A percentile compares a stretch with the other conserved stretches of the same genome.
Conservation (phyloP, 2,329 filamentous ascomycete genomes). For the Venturia carpophila region DNA sequence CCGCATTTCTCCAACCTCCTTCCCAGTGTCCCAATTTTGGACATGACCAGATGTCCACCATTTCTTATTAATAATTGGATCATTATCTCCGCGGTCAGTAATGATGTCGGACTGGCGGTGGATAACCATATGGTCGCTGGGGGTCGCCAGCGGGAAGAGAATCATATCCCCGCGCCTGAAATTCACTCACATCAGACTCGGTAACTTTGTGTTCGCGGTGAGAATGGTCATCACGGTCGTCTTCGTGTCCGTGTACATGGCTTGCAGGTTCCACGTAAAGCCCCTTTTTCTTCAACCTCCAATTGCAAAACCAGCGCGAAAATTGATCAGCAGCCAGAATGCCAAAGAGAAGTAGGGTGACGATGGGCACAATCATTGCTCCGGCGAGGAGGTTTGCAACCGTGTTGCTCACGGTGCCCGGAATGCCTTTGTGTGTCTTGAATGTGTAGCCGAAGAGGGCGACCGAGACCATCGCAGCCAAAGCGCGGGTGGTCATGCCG, state of each 20-base stretch:
- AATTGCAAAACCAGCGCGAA: not conserved
- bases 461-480: not conserved
- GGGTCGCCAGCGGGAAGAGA: not conserved
- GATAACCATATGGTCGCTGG: not conserved
- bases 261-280: not conserved
- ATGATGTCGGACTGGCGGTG: not conserved
- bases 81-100: not conserved
- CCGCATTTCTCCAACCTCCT: no score
- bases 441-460: not conserved
- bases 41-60: not conserved
- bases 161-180: not conserved
- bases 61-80: no score
- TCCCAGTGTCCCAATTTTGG: not conserved
- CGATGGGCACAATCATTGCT: not conserved
- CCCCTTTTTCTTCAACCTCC: not conserved
- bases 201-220: not conserved
- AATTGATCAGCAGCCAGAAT: not conserved
- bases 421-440: not conserved
- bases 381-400: not conserved
- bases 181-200: not conserved
- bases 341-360: not conserved
- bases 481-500: not conserved
- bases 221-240: not conserved
- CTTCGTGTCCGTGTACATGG: no score
- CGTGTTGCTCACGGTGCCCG: not conserved